Percentiles rank a stretch among this genome's conserved stretches.
phyloP scores from a whole-genome alignment of 1,284 basidiomycete genomes.

The Fomitopsis palustris region DNA sequence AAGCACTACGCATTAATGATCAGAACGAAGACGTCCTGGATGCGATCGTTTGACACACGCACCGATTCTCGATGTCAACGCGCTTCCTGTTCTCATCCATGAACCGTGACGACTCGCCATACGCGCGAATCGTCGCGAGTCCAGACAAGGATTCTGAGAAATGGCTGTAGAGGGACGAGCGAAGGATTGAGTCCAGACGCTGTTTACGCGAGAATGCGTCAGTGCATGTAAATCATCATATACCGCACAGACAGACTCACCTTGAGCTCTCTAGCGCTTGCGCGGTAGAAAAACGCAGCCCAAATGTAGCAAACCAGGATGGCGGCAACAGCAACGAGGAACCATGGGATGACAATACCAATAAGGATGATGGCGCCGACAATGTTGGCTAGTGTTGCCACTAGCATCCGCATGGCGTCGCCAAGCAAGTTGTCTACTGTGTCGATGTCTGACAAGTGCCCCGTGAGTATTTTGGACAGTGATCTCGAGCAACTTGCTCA shows the following conservation, averaged over 20 bases:
- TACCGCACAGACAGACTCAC: too few relatives aligned
- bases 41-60: slow-evolving; percentile 9
- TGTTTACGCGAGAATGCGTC: not conserved
- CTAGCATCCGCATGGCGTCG: slow-evolving; percentile 78
- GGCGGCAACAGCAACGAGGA: slow-evolving; percentile 69
- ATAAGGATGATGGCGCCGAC: slow-evolving; percentile 77
- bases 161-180: slow-evolving; percentile 74
- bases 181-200: slow-evolving; percentile 58
- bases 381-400: slow-evolving; percentile 61
- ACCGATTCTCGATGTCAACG: slow-evolving; percentile 87
- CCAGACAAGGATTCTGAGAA: slow-evolving; percentile 80
- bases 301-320: slow-evolving; percentile 59
- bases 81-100: slow-evolving; percentile 68
- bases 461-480: not conserved
- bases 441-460: slow-evolving; percentile 59
- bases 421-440: slow-evolving; percentile 79
- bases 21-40: not conserved
- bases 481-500: slow-evolving; percentile 12
- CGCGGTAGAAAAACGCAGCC: slow-evolving; percentile 80
- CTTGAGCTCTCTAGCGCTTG: slow-evolving; percentile 88
- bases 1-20: slow-evolving; percentile 49
- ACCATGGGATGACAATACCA: slow-evolving; percentile 79
- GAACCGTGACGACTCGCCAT: slow-evolving; percentile 66
- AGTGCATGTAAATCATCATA: slow-evolving; percentile 54
- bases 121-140: slow-evolving; percentile 75